phyloP scores from a whole-genome alignment of 1,284 basidiomycete genomes.

The Hortiboletus rubellus region DNA sequence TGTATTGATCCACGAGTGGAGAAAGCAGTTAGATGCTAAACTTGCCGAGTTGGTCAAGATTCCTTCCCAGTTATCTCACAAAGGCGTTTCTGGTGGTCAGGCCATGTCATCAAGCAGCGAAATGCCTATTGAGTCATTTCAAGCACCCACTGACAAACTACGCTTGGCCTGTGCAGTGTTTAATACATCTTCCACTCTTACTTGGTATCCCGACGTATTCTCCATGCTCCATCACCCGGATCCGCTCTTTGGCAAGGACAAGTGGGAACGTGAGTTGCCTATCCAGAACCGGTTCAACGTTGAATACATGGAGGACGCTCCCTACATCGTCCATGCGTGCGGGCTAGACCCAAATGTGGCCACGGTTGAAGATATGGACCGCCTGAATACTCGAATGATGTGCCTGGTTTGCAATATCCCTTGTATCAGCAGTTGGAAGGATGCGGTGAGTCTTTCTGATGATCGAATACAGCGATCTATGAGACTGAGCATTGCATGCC shows the following conservation, averaged over 20 bases:
- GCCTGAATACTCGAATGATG: conserved; percentile 1
- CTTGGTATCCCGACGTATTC: neutral
- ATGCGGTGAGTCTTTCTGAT: conserved; percentile 3
- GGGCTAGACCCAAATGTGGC: conserved; percentile 23
- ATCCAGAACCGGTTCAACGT: neutral
- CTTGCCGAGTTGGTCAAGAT: conserved; percentile 9
- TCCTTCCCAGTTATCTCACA: neutral
- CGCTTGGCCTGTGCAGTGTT: conserved; percentile 11
- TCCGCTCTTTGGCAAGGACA: too few species aligned
- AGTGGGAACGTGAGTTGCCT: neutral
- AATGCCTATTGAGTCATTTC: neutral
- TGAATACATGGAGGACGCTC: neutral
- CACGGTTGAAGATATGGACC: conserved; percentile 24
- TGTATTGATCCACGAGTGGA: conserved; percentile 10
- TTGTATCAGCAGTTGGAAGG: neutral
- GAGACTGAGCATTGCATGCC: neutral
- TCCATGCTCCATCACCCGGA: fast-evolving
- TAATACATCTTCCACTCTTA: fast-evolving
- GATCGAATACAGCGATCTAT: neutral
- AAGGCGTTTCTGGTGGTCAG: neutral
- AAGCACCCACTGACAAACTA: neutral
- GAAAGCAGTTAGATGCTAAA: neutral
- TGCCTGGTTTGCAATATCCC: conserved; percentile 10
- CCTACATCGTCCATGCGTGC: conserved; percentile 14
- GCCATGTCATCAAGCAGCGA: neutral